These are phyloP conservation scores for Curvularia sp. DNA, from an alignment of 2,329 filamentous ascomycete genomes.

Conservation along the genomic window DNA sequence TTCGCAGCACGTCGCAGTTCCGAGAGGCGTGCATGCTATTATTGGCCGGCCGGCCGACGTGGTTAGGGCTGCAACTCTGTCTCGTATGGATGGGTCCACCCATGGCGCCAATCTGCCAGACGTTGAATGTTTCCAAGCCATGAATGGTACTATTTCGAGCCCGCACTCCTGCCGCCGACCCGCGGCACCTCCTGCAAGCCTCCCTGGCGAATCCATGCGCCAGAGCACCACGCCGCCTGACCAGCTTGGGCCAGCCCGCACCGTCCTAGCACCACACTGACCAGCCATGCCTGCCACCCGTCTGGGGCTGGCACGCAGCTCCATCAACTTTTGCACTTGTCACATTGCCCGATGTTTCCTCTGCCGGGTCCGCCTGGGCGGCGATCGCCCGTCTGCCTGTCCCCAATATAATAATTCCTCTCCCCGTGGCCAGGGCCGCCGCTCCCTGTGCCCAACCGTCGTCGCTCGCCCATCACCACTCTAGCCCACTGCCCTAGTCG, in stretches of 20 bases:
- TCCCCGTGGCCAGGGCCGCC: constrained; percentile 21
- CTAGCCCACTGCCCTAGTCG: constrained; percentile 1
- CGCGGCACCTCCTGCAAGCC: constrained; percentile 27
- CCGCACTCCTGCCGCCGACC: constrained; percentile 31
- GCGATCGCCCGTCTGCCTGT: constrained; percentile 29
- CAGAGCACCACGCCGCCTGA: background rate
- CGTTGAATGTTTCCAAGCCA: constrained; percentile 33
- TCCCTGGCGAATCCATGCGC: background rate
- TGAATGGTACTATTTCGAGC: constrained; percentile 36
- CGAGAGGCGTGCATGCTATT: constrained; percentile 15
- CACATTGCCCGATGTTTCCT: constrained; percentile 36
- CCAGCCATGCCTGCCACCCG: constrained; percentile 31
- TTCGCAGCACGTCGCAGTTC: background rate
- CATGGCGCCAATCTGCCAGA: constrained; percentile 30
- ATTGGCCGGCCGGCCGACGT: constrained; percentile 9
- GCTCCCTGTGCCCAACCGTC: constrained; percentile 19
- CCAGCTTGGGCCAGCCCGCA: constrained; percentile 4
- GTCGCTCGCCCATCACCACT: background rate
- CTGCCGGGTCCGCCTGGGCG: constrained; percentile 27
- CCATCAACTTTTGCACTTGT: constrained; percentile 23
- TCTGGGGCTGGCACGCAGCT: constrained; percentile 20
- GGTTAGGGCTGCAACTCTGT: constrained; percentile 21
- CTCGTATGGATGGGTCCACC: constrained; percentile 29
- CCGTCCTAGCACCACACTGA: constrained; percentile 29
- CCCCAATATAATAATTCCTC: constrained; percentile 38